These are phyloP conservation scores for Stephania cephalantha DNA, from an alignment of 164 flowering plant genomes.

Conservation along the genomic window DNA sequence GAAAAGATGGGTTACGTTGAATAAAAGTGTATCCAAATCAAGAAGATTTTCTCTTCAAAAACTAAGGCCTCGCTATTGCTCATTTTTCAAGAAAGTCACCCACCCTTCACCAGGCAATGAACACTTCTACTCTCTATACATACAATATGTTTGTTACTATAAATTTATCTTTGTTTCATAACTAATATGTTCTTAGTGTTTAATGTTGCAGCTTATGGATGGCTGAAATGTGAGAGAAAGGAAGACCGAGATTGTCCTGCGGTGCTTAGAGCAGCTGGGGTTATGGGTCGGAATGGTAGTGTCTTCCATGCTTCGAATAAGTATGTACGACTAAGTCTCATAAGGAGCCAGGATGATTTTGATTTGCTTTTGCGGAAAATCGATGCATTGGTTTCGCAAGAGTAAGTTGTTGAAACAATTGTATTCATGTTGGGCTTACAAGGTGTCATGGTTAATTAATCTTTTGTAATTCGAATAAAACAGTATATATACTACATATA, in stretches of 20 bases:
- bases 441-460: no score
- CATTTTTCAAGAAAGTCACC: constrained; percentile 32
- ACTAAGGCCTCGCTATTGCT: constrained; percentile 41
- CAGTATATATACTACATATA: no score
- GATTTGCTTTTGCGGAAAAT: constrained; percentile 26
- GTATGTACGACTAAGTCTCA: constrained; percentile 50
- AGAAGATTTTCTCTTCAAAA: constrained; percentile 46
- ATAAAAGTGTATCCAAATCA: constrained; percentile 26
- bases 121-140: neutral
- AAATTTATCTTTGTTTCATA: neutral
- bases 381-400: constrained; percentile 23
- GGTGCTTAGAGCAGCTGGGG: constrained; percentile 39
- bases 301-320: constrained; percentile 30
- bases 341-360: constrained; percentile 41
- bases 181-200: neutral
- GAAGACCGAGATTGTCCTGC: constrained; percentile 45
- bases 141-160: neutral
- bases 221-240: constrained; percentile 62
- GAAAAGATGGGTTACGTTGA: constrained; percentile 44
- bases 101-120: constrained; percentile 54
- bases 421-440: no score
- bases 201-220: constrained; percentile 53
- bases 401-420: constrained; percentile 2
- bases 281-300: constrained; percentile 45
- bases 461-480: no score